Percentiles rank a stretch among this genome's conserved stretches.
phyloP scores from a whole-genome alignment of 2,329 filamentous ascomycete species.

The Ceratocystis cubensis region DNA sequence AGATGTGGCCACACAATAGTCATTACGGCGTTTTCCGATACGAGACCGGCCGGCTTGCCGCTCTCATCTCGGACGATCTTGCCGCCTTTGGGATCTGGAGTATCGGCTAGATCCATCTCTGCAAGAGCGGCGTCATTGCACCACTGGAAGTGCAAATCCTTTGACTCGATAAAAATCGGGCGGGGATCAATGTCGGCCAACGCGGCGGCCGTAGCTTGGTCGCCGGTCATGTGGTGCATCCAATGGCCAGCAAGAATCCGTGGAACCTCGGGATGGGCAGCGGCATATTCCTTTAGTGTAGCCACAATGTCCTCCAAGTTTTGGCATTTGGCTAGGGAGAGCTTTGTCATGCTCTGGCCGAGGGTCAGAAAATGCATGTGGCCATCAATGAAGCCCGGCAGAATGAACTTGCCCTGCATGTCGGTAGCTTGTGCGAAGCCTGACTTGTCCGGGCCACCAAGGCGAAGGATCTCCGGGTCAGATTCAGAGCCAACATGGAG shows the following conservation, averaged over 20 bases:
- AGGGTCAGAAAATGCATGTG: constrained; percentile 45
- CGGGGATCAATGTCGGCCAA: constrained; percentile 42
- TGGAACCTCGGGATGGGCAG: constrained; percentile 34
- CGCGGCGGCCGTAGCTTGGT: constrained; percentile 32
- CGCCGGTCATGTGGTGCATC: constrained; percentile 40
- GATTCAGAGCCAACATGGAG: constrained; percentile 17
- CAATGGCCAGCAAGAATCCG: constrained; percentile 43
- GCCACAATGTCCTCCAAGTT: constrained; percentile 38
- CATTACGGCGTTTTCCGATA: constrained; percentile 41
- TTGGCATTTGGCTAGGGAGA: constrained; percentile 37
- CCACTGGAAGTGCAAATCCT: constrained; percentile 46
- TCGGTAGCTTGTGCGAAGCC: constrained; percentile 25
- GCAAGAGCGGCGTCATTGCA: constrained; percentile 40
- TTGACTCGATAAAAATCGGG: constrained; percentile 45
- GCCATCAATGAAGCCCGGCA: constrained; percentile 46
- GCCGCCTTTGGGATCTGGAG: constrained; percentile 39
- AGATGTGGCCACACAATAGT: constrained; percentile 44
- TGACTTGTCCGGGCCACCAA: constrained; percentile 16
- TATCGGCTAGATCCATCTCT: constrained; percentile 36
- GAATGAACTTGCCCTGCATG: constrained; percentile 30
- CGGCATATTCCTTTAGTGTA: constrained; percentile 35
- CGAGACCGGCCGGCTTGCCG: constrained; percentile 38
- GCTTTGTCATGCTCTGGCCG: constrained; percentile 41
- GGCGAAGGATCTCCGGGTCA: constrained; percentile 16
- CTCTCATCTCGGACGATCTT: constrained; percentile 38